Percentiles rank a stretch among this genome's conserved stretches.
These are phyloP conservation scores for Sherardia arvensis DNA, from an alignment of 257 asterid genomes.

Conservation along the genomic window DNA sequence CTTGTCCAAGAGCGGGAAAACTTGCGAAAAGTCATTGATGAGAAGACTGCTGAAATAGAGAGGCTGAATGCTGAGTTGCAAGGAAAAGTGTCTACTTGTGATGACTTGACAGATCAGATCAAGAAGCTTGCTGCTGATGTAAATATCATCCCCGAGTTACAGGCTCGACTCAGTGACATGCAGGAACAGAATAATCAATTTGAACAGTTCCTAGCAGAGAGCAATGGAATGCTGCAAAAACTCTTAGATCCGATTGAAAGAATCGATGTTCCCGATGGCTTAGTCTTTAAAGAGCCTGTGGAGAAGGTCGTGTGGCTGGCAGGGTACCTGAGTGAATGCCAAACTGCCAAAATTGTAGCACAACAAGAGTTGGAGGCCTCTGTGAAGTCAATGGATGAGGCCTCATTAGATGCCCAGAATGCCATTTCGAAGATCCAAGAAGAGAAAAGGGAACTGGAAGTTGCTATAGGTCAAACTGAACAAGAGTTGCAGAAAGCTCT, in stretches of 20 bases:
- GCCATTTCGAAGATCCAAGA: slow-evolving; percentile 43
- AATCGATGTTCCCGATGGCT: slow-evolving; percentile 44
- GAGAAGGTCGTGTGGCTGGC: slow-evolving; percentile 73
- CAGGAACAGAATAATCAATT: slow-evolving; percentile 53
- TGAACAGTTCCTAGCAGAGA: slow-evolving; percentile 57
- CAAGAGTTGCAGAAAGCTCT: slow-evolving; percentile 55
- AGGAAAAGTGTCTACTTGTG: slow-evolving; percentile 30
- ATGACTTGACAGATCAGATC: slow-evolving; percentile 50
- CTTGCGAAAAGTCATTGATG: slow-evolving; percentile 54
- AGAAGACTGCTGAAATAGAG: slow-evolving; percentile 59
- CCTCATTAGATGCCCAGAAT: slow-evolving; percentile 46
- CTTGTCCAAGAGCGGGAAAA: slow-evolving; percentile 90
- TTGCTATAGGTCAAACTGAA: slow-evolving; percentile 40
- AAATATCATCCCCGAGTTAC: slow-evolving; percentile 48
- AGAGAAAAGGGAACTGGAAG: slow-evolving; percentile 62
- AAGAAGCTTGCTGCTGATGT: slow-evolving; percentile 44
- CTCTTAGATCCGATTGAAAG: slow-evolving; percentile 57
- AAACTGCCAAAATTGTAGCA: slow-evolving; percentile 36
- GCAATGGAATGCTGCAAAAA: slow-evolving; percentile 57
- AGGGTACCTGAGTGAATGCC: slow-evolving; percentile 39
- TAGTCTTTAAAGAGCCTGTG: slow-evolving; percentile 43
- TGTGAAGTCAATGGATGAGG: slow-evolving; percentile 46
- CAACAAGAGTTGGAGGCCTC: slow-evolving; percentile 52
- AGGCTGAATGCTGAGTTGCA: slow-evolving; percentile 56
- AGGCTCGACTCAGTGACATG: slow-evolving; percentile 41